Evolutionary conservation across 352 stramenopile species (phyloP).

Genomic region (Pythium guiyangense): DNA sequence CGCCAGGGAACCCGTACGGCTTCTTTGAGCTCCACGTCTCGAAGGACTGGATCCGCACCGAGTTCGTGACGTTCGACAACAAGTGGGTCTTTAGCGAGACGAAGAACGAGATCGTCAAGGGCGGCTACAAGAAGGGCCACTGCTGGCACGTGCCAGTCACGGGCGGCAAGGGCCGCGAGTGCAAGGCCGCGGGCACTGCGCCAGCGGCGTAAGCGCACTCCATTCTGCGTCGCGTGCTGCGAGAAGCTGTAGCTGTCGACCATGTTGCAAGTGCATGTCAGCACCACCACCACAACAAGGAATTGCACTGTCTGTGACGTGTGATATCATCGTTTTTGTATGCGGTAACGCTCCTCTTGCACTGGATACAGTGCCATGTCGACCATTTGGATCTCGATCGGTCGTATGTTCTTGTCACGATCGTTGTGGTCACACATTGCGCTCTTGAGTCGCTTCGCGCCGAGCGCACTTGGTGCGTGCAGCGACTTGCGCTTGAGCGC

Average conservation of each 20-base stretch:
- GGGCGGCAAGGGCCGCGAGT: constrained; percentile 58
- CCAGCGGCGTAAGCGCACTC: neutral
- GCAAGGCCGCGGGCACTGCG: constrained; percentile 16
- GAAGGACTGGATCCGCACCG: constrained; percentile 77
- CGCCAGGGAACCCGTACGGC: constrained; percentile 71
- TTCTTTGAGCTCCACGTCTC: constrained; percentile 86
- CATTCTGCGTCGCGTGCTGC: neutral
- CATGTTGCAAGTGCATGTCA: too few relatives aligned
- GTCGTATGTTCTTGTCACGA: too few relatives aligned
- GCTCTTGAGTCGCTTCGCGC: constrained; percentile 1
- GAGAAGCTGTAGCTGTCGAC: too few relatives aligned
- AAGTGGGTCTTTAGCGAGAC: constrained; percentile 75
- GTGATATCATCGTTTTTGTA: neutral
- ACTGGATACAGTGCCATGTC: too few relatives aligned
- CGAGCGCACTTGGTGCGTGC: neutral
- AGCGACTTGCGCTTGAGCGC: constrained; percentile 4
- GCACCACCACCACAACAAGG: neutral
- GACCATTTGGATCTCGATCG: too few relatives aligned
- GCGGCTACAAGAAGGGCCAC: constrained; percentile 74
- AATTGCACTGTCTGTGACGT: neutral
- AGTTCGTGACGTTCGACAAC: constrained; percentile 84
- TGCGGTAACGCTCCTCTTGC: too few relatives aligned
- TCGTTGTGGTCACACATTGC: too few relatives aligned
- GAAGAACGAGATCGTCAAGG: constrained; percentile 68
- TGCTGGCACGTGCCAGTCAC: constrained; percentile 85